Conservation (phyloP, 2,329 filamentous ascomycete genomes). For the Fusarium illudens region DNA sequence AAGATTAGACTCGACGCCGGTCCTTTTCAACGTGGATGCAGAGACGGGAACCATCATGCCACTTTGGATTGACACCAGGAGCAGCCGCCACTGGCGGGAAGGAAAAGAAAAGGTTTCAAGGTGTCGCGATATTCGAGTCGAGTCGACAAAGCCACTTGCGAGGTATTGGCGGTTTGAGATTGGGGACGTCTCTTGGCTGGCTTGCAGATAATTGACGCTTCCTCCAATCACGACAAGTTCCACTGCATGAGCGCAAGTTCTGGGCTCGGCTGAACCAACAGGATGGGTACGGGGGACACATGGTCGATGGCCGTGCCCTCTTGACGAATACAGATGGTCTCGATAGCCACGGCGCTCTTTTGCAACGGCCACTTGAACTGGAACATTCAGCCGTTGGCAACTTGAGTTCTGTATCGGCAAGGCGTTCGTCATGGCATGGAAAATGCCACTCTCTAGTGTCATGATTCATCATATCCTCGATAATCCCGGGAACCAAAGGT, state of each 20-base stretch:
- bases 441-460: not conserved
- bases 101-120: not conserved
- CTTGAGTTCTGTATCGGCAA: not conserved
- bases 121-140: not conserved
- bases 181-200: not conserved
- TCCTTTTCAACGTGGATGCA: not conserved
- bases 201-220: not conserved
- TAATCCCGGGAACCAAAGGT: not conserved
- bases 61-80: conserved; percentile 6
- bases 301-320: not conserved
- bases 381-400: not conserved
- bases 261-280: not conserved
- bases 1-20: conserved; percentile 1
- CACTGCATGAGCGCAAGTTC: not conserved
- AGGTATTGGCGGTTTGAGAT: not conserved
- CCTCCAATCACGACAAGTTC: not conserved
- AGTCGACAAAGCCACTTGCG: not conserved
- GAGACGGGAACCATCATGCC: conserved; percentile 3
- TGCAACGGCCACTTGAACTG: not conserved
- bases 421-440: not conserved
- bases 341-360: not conserved
- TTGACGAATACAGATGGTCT: not conserved
- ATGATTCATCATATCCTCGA: not conserved
- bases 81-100: conserved; percentile 6
- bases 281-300: not conserved